These are phyloP conservation scores for Puccinia coronata DNA, from an alignment of 1,284 basidiomycete species.

Conservation along the genomic window DNA sequence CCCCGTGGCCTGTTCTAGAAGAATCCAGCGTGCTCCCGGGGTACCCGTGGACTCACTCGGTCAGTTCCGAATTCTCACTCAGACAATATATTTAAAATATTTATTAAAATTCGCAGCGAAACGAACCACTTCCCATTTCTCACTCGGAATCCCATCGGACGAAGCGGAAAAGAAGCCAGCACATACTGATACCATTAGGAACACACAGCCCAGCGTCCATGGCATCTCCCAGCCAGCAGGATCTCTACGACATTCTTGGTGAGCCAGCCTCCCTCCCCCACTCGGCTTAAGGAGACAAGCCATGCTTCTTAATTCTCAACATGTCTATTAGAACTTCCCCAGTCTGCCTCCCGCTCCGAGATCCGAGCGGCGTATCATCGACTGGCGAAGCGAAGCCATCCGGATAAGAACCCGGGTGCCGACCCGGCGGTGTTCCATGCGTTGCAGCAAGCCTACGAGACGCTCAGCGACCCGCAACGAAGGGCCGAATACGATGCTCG, in stretches of 20 bases:
- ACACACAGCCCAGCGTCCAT: neutral
- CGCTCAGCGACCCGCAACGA: constrained; percentile 29
- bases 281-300: neutral
- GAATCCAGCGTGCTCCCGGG: no score
- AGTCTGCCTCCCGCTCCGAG: constrained; percentile 27
- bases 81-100: no score
- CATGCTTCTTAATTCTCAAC: constrained; percentile 4
- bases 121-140: no score
- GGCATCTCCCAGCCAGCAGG: neutral
- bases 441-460: constrained; percentile 42
- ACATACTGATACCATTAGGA: neutral
- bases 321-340: constrained; percentile 17
- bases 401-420: constrained; percentile 34
- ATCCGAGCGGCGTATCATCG: constrained; percentile 36
- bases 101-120: no score
- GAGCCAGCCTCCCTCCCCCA: neutral
- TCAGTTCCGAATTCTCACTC: no score
- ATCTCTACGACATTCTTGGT: constrained; percentile 35
- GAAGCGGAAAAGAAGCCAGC: no score
- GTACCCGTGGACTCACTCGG: no score
- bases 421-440: constrained; percentile 16
- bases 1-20: no score
- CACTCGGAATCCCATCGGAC: no score
- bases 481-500: constrained; percentile 20
- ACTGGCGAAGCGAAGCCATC: constrained; percentile 39